Evolutionary conservation across 106 monocot species (phyloP).

Genomic region (Dendrobium catenatum): DNA sequence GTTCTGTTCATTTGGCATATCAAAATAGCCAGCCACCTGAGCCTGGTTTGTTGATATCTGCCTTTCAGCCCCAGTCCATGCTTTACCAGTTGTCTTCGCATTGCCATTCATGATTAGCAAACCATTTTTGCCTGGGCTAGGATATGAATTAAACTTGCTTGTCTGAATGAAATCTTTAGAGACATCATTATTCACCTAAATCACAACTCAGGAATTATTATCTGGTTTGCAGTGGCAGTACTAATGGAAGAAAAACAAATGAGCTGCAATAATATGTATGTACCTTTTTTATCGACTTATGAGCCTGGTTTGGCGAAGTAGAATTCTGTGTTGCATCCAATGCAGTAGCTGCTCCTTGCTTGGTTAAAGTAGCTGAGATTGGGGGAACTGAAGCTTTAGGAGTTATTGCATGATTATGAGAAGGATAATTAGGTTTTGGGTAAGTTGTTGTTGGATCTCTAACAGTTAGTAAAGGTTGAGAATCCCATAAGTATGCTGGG

Average conservation of each 20-base stretch:
- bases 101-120: constrained; percentile 8
- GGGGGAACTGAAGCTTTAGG: constrained; percentile 15
- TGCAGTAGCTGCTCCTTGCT: no score
- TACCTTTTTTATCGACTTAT: constrained; percentile 48
- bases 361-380: constrained; percentile 8
- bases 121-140: constrained; percentile 21
- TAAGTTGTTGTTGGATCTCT: constrained; percentile 23
- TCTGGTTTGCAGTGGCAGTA: not conserved
- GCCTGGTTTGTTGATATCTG: constrained; percentile 24
- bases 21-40: constrained; percentile 9
- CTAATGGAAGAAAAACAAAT: not conserved
- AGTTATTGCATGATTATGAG: constrained; percentile 17
- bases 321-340: constrained; percentile 7
- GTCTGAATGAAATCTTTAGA: constrained; percentile 31
- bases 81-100: constrained; percentile 27
- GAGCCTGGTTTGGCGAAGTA: constrained; percentile 20
- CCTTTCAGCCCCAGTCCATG: constrained; percentile 30
- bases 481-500: constrained; percentile 53
- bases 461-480: constrained; percentile 22
- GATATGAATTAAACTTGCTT: constrained; percentile 29
- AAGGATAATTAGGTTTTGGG: constrained; percentile 27
- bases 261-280: not conserved
- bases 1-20: no score
- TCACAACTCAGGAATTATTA: not conserved
- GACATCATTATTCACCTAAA: constrained; percentile 1